Evolutionary conservation across 78 protist species (phyloP).

Genomic region (Planoprotostelium fungivorum): DNA sequence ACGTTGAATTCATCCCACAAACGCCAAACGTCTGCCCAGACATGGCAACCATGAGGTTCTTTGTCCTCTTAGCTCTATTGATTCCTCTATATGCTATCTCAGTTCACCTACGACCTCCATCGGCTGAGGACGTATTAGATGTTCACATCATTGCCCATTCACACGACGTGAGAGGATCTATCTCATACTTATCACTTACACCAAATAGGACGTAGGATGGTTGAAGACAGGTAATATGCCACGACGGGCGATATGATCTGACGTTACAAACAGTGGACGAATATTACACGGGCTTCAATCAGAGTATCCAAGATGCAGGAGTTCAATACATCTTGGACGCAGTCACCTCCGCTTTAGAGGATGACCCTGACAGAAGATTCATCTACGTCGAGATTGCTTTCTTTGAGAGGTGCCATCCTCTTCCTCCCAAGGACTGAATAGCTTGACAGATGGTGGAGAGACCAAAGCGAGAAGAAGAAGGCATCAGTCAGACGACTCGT

Average conservation of each 20-base stretch:
- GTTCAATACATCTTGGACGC: constrained; percentile 35
- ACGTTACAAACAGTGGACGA: constrained; percentile 59
- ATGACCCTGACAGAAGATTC: constrained; percentile 61
- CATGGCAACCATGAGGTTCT: too few relatives aligned
- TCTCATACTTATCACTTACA: constrained; percentile 1
- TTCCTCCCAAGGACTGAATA: neutral
- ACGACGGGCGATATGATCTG: neutral
- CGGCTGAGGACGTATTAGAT: too few relatives aligned
- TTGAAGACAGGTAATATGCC: constrained; percentile 12
- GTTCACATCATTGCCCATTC: neutral
- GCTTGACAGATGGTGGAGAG: constrained; percentile 88
- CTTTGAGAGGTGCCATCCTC: constrained; percentile 25
- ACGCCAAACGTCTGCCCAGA: too few relatives aligned
- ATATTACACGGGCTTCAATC: constrained; percentile 57
- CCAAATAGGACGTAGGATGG: constrained; percentile 78
- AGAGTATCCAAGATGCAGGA: constrained; percentile 21
- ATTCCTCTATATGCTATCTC: too few relatives aligned
- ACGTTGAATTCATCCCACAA: too few relatives aligned
- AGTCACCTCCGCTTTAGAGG: constrained; percentile 13
- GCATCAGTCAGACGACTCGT: constrained; percentile 51
- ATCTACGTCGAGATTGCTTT: constrained; percentile 80
- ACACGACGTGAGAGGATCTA: neutral
- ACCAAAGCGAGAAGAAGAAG: constrained; percentile 40
- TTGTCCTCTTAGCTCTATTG: too few relatives aligned
- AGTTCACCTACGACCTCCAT: too few relatives aligned